A percentile compares a stretch with the other conserved stretches of the same genome.
phyloP scores from a whole-genome alignment of 805 yeast genomes.

The Wilhelminamyces savonicus region DNA sequence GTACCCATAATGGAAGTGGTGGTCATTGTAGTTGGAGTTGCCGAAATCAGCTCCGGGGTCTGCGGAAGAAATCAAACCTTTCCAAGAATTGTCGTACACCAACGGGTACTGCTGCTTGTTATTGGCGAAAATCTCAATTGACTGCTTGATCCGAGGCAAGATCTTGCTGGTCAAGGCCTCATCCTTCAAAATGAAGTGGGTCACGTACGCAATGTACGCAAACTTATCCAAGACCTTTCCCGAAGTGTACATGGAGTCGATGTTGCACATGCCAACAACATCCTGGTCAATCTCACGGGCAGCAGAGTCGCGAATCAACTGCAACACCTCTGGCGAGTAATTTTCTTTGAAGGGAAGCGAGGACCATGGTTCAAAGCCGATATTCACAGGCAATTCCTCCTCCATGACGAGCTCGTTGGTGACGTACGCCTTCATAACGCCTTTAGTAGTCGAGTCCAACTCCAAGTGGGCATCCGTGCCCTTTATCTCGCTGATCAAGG shows the following conservation, averaged over 20 bases:
- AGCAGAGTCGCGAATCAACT: conserved; percentile 42
- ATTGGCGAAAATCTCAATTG: conserved; percentile 60
- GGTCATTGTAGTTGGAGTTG: conserved; percentile 66
- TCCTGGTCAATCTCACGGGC: conserved; percentile 49
- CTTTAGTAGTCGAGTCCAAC: conserved; percentile 47
- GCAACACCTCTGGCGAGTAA: conserved; percentile 25
- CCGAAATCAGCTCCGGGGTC: conserved; percentile 64
- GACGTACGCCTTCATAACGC: conserved; percentile 38
- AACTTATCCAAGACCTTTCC: conserved; percentile 88
- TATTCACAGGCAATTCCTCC: conserved; percentile 35
- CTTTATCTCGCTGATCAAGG: conserved; percentile 23
- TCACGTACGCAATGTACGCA: conserved; percentile 76
- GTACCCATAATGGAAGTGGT: conserved; percentile 73
- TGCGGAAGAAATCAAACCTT: conserved; percentile 70
- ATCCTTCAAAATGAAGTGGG: conserved; percentile 60
- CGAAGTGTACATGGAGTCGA: conserved; percentile 84
- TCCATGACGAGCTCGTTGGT: conserved; percentile 36
- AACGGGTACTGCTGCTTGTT: conserved; percentile 72
- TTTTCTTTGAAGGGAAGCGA: conserved; percentile 22
- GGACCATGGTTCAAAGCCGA: conserved; percentile 54
- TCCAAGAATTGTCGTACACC: conserved; percentile 73
- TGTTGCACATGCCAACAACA: conserved; percentile 49
- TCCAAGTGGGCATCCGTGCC: conserved; percentile 22
- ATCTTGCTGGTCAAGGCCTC: conserved; percentile 41
- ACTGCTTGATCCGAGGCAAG: conserved; percentile 54